phyloP scores from a whole-genome alignment of 2,329 filamentous ascomycete species.

The Passalora sequoiae region DNA sequence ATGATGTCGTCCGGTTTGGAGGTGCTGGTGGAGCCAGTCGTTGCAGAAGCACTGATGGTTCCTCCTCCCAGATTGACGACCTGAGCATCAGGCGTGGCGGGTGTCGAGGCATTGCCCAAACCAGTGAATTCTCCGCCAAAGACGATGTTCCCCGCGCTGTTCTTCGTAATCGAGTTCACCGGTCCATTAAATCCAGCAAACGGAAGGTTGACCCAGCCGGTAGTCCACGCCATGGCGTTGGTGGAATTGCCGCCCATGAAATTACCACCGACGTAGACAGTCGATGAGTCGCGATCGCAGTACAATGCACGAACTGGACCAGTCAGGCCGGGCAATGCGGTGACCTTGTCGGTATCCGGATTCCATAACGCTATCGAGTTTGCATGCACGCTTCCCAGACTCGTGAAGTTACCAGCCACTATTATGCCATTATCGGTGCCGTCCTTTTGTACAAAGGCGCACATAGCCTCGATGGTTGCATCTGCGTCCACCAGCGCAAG shows the following conservation, averaged over 20 bases:
- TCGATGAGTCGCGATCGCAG: slow-evolving; percentile 70
- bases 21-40: slow-evolving; percentile 59
- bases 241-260: slow-evolving; percentile 76
- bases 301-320: slow-evolving; percentile 77
- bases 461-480: slow-evolving; percentile 84
- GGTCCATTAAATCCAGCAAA: slow-evolving; percentile 95
- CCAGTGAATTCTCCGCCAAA: slow-evolving; percentile 90
- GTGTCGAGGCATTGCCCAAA: slow-evolving; percentile 70
- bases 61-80: slow-evolving; percentile 79
- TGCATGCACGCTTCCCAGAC: slow-evolving; percentile 69
- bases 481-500: slow-evolving; percentile 72
- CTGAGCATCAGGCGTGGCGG: slow-evolving; percentile 62
- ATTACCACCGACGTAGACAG: slow-evolving; percentile 86
- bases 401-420: slow-evolving; percentile 93
- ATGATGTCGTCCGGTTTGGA: slow-evolving; percentile 74
- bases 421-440: slow-evolving; percentile 69
- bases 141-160: slow-evolving; percentile 75
- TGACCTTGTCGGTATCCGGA: slow-evolving; percentile 63
- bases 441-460: slow-evolving; percentile 63
- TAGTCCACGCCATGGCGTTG: slow-evolving; percentile 81
- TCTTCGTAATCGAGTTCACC: slow-evolving; percentile 77
- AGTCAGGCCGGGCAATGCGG: slow-evolving; percentile 70
- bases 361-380: slow-evolving; percentile 78
- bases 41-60: slow-evolving; percentile 62
- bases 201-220: slow-evolving; percentile 72